Evolutionary conservation across 345 rosid species (phyloP).

Genomic region (Euphorbia peplus): DNA sequence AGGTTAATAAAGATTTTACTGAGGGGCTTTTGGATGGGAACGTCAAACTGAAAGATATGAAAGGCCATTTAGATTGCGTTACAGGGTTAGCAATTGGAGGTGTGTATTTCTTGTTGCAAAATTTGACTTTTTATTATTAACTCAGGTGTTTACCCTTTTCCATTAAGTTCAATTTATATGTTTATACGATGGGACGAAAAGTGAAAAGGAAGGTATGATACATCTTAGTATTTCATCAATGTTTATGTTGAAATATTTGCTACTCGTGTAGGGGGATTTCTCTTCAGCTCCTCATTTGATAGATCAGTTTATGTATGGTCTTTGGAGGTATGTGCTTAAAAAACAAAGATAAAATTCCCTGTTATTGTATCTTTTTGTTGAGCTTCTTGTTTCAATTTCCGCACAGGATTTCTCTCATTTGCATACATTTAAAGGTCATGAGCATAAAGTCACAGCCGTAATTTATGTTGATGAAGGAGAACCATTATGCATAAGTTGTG

Average conservation of each 20-base stretch:
- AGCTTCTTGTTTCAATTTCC: constrained; percentile 11
- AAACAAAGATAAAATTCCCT: neutral
- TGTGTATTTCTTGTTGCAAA: constrained; percentile 27
- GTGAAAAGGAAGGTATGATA: neutral
- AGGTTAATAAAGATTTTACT: constrained; percentile 34
- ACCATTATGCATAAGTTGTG: constrained; percentile 74
- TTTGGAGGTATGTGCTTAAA: constrained; percentile 53
- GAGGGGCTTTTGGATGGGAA: constrained; percentile 47
- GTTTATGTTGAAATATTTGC: constrained; percentile 19
- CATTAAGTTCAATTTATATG: neutral
- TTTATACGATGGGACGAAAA: neutral
- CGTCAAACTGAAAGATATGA: constrained; percentile 51
- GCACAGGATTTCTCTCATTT: constrained; percentile 79
- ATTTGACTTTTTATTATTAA: neutral
- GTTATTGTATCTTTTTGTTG: constrained; percentile 2
- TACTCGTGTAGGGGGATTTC: constrained; percentile 61
- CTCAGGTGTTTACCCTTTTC: neutral
- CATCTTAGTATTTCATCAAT: neutral
- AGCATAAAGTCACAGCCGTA: constrained; percentile 77
- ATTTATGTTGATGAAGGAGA: constrained; percentile 56
- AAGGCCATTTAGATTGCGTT: constrained; percentile 72
- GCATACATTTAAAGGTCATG: constrained; percentile 81
- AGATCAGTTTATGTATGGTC: constrained; percentile 82
- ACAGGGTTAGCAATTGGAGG: constrained; percentile 86
- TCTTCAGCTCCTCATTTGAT: constrained; percentile 85